Base-by-base conservation (phyloP, 176 grass and related monocot species). In the Aegilops sharonensis region DNA sequence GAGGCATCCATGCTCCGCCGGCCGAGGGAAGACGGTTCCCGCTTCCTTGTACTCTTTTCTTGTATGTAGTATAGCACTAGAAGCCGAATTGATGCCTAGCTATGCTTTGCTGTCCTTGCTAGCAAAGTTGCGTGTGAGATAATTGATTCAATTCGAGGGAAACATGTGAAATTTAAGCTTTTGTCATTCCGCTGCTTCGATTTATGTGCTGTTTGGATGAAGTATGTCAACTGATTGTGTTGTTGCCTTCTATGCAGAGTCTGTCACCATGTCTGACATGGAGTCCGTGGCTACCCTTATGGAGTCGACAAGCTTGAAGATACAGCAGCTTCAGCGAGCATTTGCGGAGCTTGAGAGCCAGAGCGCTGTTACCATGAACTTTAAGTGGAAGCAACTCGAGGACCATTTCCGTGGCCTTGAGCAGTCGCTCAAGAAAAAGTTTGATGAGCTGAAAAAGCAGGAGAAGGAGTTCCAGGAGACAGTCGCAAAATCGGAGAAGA, bases 351-450 rank as follows among this genome's bases (percentile, higher is more conserved):
- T 98, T n/a, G 89, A 98, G 74, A 93, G 91, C 68, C 89, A 90
- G 74, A 92, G 79, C 21, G 83, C 91, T 21, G 81, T 98, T 56
- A 89, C 91, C 67, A 69, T 98, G 83, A 98, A 90, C 77, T 63
- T 98, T 6, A 98, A 98, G 89, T 98, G 95, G 95, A 93, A 93
- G 88, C 90, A 98, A 35, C 93, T 98, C n/a, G 95, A 98, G 77
- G 95, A 95, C 14, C 95, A 98, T 82, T 98, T 98, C 70, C 91
- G 83, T 43, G 95, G 95, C 4, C 95, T 98, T 14, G 93, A 98
- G 47, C 90, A 85, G 60, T 95, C 95, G 2, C 82, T 98, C 32
- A 98, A 93, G 79, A 87, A 81, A 78, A 91, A 89, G 68, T 93
- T 98, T 47, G 78, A 88, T 14, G 95, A 93, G 73, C 84, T 98